Percentiles rank a stretch among this genome's conserved stretches.
phyloP scores from a whole-genome alignment of 176 grass and related monocot genomes.

The Oryza meridionalis region DNA sequence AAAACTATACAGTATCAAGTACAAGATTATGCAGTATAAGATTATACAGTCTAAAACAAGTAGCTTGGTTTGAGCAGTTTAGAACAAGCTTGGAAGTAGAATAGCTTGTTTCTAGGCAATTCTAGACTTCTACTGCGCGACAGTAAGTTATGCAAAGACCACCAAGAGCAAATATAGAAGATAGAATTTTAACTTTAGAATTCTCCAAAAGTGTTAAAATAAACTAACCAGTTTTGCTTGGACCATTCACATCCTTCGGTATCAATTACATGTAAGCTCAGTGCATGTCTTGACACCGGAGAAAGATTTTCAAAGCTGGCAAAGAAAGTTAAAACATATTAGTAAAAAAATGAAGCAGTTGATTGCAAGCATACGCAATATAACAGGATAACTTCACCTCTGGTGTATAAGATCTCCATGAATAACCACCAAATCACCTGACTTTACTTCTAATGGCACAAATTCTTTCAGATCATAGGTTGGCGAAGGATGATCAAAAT shows the following conservation, averaged over 20 bases:
- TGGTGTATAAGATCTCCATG: constrained; percentile 96
- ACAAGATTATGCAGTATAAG: neutral
- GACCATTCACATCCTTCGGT: constrained; percentile 82
- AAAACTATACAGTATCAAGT: neutral
- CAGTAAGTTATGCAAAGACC: constrained; percentile 1
- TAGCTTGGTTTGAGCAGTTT: neutral
- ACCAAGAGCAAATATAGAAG: neutral
- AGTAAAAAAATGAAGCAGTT: constrained; percentile 41
- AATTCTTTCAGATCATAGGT: constrained; percentile 75
- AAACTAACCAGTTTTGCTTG: constrained; percentile 88
- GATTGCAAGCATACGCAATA: neutral
- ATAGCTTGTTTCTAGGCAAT: neutral
- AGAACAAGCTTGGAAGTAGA: constrained; percentile 2
- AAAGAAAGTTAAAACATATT: constrained; percentile 27
- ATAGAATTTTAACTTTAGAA: constrained; percentile 3
- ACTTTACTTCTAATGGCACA: constrained; percentile 87
- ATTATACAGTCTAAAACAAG: constrained; percentile 3
- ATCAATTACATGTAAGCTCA: constrained; percentile 85
- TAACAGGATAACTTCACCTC: constrained; percentile 56
- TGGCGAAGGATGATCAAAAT: constrained; percentile 71
- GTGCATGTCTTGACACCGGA: constrained; percentile 81
- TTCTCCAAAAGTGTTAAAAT: constrained; percentile 5
- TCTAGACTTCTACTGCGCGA: neutral
- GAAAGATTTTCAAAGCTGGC: constrained; percentile 88
- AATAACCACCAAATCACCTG: constrained; percentile 83